Evolutionary conservation across 805 yeast genomes (phyloP).

Genomic region (Tanozyma kutaoensis): DNA sequence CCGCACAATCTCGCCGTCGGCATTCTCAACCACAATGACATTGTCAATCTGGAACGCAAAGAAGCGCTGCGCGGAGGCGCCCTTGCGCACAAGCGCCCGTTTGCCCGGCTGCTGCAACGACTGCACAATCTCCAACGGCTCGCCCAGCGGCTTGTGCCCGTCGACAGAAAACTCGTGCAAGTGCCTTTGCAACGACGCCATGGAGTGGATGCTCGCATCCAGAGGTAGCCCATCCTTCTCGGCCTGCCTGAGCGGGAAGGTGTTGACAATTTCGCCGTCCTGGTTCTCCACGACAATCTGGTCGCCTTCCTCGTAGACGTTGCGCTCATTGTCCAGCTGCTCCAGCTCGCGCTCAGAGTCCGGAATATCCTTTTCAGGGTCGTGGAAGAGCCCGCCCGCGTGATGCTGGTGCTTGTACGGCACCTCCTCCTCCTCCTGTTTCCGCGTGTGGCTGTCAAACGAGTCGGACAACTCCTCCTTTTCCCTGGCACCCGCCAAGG

Average conservation of each 20-base stretch:
- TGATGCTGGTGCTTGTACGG: no score
- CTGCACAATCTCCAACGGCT: no score
- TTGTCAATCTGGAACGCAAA: conserved; percentile 75
- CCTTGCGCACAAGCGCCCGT: conserved; percentile 15
- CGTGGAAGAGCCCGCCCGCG: no score
- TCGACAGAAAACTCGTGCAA: conserved; percentile 2
- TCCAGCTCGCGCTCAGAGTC: no score
- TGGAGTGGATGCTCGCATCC: conserved; percentile 21
- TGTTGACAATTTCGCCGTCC: conserved; percentile 67
- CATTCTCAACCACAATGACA: conserved; percentile 72
- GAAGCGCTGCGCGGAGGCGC: conserved; percentile 13
- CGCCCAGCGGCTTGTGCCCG: conserved; percentile 5
- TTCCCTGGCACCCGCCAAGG: no score
- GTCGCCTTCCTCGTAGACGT: conserved; percentile 50
- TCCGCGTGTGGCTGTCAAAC: no score
- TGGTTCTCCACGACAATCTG: conserved; percentile 67
- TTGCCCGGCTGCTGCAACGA: conserved; percentile 44
- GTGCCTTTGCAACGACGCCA: conserved; percentile 23
- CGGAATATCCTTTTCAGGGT: no score
- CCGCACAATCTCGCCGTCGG: conserved; percentile 83
- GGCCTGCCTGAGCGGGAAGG: conserved; percentile 18
- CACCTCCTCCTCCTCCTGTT: no score
- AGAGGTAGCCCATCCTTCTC: no score
- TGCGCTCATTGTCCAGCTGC: not conserved
- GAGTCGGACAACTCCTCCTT: no score